Base-by-base conservation (phyloP, 2,329 filamentous ascomycete genomes). In the Polytolypa hystricis region DNA sequence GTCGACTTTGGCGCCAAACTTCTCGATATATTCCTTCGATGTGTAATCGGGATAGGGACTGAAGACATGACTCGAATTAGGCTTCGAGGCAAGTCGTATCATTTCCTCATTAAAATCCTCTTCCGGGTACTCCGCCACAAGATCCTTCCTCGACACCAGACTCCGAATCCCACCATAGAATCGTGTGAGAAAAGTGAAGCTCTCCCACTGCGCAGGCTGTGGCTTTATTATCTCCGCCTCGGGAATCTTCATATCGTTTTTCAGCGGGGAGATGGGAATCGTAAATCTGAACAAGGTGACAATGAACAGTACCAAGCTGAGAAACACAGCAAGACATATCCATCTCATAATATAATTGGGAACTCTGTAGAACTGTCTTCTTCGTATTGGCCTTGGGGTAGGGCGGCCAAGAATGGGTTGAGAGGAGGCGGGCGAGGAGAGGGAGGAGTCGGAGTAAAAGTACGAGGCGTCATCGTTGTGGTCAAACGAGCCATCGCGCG, bases 101-200 rank as follows among this genome's bases (percentile, higher is more conserved):
- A 30, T 8, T 16, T 27, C 25, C 28, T 30, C 15, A 9, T 45
- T 36, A 39, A 48, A 45, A 41, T 53, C 45, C 10, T 53, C 48
- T 26, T 58, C 55, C 1, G 91, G 89, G 53, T 93, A 96, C 53
- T 96, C 84, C 0, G 87, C 80, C 7, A 70, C 65, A 46, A 87
- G 89, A 32, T 83, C 66, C 10, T 69, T 57, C 17, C 77, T 63
- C 0, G 75, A 61, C 0, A 83, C 74, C 42, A 98, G 54, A 0
- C 73, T 81, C 45, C 79, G 71, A 41, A 98, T 71, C 1, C 91
- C 91, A 10, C 86, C 89, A 56, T 95, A 91, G 56, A 95, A 98
- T 44, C 87, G 73, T 42, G 79, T 80, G 42, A 98, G 60, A 51
- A 94, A 93, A 0, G 78, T 76, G 54, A 93, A 96, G 7, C 72